Evolutionary conservation across 768 basidiomycete genomes (phyloP).

Genomic region (Kwoniella sp.): DNA sequence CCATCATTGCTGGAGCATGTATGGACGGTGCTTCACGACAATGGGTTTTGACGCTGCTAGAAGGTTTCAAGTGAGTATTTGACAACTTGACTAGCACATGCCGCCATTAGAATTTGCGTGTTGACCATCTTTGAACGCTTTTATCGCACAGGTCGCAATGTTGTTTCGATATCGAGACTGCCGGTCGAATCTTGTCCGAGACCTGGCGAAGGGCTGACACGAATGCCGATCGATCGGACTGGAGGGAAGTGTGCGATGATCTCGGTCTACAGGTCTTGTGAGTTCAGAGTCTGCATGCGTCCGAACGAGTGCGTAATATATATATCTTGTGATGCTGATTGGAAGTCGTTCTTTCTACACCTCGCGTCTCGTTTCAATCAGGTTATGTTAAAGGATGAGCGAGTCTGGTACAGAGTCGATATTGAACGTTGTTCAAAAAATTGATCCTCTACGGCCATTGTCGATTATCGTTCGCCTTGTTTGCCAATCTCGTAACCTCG

Average conservation of each 20-base stretch:
- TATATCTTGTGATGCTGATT: no score
- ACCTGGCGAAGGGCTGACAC: constrained; percentile 46
- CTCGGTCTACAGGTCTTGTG: constrained; percentile 46
- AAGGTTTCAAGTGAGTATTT: constrained; percentile 51
- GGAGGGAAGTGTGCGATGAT: constrained; percentile 51
- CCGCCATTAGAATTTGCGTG: background rate
- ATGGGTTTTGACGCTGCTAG: constrained; percentile 48
- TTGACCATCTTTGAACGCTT: background rate
- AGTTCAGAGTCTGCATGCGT: no score
- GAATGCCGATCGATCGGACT: constrained; percentile 35
- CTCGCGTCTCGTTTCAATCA: no score
- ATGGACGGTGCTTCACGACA: constrained; percentile 35
- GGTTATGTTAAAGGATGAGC: no score
- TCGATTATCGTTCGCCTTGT: no score
- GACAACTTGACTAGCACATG: no score
- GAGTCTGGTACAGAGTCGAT: no score
- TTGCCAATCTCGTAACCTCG: no score
- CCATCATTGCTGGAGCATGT: constrained; percentile 51
- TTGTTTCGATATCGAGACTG: constrained; percentile 55
- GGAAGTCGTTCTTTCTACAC: no score
- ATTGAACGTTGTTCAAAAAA: no score
- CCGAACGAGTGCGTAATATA: no score
- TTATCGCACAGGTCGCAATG: constrained; percentile 40
- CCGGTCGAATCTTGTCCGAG: constrained; percentile 44
- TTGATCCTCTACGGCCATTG: no score